phyloP scores from a whole-genome alignment of 345 rosid genomes.

The Boechera divaricarpa region DNA sequence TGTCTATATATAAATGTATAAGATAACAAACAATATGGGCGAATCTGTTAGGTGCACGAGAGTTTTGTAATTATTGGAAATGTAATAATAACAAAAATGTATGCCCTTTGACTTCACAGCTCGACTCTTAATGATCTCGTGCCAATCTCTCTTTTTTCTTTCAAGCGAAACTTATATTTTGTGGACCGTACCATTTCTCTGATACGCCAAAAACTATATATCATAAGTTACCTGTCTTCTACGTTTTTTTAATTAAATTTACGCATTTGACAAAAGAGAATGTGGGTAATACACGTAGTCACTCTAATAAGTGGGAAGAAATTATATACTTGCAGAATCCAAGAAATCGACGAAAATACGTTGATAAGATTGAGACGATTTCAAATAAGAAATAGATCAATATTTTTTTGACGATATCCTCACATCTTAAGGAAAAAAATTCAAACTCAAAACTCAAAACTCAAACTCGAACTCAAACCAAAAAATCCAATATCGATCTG shows the following conservation, averaged over 20 bases:
- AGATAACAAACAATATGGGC: constrained; percentile 8
- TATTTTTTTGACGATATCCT: background rate
- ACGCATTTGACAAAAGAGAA: background rate
- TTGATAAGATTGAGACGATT: background rate
- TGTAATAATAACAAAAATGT: constrained; percentile 30
- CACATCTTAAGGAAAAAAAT: background rate
- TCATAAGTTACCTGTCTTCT: constrained; percentile 35
- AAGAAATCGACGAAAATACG: background rate
- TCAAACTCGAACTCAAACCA: too few relatives aligned
- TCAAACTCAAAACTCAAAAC: too few relatives aligned
- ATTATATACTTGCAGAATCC: background rate
- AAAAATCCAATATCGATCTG: too few relatives aligned
- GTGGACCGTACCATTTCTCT: constrained; percentile 44
- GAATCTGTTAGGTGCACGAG: constrained; percentile 44
- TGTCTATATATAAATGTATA: constrained; percentile 4
- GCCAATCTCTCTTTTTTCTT: constrained; percentile 28
- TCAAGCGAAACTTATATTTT: constrained; percentile 9
- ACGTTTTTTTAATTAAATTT: constrained; percentile 11
- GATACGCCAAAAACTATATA: constrained; percentile 29
- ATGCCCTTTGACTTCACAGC: constrained; percentile 47
- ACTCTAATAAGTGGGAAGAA: background rate
- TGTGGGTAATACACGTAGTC: background rate
- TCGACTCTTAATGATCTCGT: constrained; percentile 38
- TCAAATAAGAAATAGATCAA: background rate
- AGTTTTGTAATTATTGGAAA: constrained; percentile 44